Evolutionary conservation across 225 moss, liverwort and hornwort genomes (phyloP).

Genomic region (Polytrichum commune): DNA sequence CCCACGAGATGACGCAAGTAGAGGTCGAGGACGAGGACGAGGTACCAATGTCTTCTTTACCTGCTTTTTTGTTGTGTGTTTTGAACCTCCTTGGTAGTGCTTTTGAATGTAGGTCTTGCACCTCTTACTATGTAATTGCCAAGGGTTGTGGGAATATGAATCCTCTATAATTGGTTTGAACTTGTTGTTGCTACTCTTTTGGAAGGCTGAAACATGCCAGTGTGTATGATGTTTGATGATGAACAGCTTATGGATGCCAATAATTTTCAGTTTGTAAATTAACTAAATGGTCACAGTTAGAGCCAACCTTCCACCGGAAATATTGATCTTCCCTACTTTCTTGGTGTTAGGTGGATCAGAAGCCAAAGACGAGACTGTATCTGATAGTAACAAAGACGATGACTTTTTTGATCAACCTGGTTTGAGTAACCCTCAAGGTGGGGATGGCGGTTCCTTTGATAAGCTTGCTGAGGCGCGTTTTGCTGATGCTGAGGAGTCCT

Average conservation of each 20-base stretch:
- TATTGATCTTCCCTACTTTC: neutral
- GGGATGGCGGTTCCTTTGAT: conserved; percentile 49
- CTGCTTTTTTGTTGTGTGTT: neutral
- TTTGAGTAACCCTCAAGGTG: conserved; percentile 50
- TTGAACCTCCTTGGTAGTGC: neutral
- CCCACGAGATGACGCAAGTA: conserved; percentile 33
- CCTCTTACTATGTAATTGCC: no score
- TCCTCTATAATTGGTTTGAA: no score
- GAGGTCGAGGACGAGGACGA: conserved; percentile 52
- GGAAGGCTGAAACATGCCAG: no score
- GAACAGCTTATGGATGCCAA: no score
- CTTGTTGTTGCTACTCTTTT: no score
- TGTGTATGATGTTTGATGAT: no score
- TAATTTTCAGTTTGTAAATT: no score
- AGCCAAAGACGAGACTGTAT: conserved; percentile 44
- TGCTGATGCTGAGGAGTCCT: conserved; percentile 60
- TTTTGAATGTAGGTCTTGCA: no score
- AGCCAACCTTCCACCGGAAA: no score
- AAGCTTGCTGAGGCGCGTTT: conserved; percentile 63
- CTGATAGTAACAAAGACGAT: conserved; percentile 56
- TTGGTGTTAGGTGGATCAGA: conserved; percentile 6
- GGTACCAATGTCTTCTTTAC: conserved; percentile 26
- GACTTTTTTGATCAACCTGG: conserved; percentile 60
- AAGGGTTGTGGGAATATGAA: no score
- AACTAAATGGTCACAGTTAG: no score